These are phyloP conservation scores for Skeletonema marinoi DNA, from an alignment of 108 stramenopile genomes.

Conservation along the genomic window DNA sequence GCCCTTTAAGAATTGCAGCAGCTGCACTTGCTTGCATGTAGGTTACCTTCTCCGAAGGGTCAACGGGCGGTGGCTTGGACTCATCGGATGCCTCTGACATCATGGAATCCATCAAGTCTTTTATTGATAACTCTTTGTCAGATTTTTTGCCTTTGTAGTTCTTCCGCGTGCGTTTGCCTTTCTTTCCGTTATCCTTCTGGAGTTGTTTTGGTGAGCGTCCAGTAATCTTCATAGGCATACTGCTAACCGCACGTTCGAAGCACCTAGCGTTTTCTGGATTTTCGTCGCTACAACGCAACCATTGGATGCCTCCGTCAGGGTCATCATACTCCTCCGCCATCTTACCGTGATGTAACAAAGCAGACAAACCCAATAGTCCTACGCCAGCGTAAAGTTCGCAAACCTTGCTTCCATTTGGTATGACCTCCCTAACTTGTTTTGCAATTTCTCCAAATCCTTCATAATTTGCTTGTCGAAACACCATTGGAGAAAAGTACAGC, in stretches of 20 bases:
- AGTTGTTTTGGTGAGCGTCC: constrained; percentile 32
- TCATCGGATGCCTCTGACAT: constrained; percentile 21
- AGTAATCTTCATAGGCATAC: constrained; percentile 45
- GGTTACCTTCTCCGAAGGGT: constrained; percentile 48
- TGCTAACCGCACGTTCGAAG: constrained; percentile 71
- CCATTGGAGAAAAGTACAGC: constrained; percentile 86
- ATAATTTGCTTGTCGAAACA: constrained; percentile 95
- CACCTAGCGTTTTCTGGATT: constrained; percentile 90
- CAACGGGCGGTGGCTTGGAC: constrained; percentile 8
- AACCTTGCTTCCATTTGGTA: constrained; percentile 71
- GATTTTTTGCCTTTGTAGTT: constrained; percentile 10
- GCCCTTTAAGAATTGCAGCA: constrained; percentile 77
- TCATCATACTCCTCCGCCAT: constrained; percentile 27
- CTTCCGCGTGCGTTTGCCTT: constrained; percentile 14
- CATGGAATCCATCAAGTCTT: constrained; percentile 45
- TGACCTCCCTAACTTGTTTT: constrained; percentile 65
- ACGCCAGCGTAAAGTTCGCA: constrained; percentile 96
- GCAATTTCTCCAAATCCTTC: constrained; percentile 91
- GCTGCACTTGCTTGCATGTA: constrained; percentile 77
- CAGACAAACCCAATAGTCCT: constrained; percentile 89
- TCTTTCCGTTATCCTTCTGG: constrained; percentile 4
- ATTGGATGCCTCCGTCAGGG: constrained; percentile 43
- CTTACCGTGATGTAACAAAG: constrained; percentile 67
- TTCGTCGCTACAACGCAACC: constrained; percentile 92
- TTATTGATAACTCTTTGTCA: constrained; percentile 24